Conservation (phyloP, 495 filamentous ascomycete species). For the Penicillium chermesinum region DNA sequence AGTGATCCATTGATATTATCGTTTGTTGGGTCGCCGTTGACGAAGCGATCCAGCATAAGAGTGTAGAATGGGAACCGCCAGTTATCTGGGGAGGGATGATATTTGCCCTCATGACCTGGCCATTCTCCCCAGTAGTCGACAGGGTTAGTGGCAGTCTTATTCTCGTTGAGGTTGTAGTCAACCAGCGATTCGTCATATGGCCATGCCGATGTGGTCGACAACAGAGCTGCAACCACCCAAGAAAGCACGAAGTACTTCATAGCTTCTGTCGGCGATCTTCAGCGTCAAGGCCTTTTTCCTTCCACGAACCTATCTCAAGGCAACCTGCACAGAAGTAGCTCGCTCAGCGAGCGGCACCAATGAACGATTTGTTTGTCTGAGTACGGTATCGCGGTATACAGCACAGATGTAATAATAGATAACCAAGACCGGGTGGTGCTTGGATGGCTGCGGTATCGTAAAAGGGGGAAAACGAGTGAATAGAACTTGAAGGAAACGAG, state of each 20-base stretch:
- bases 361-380: background rate
- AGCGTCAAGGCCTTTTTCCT: too few relatives aligned
- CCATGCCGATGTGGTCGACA: constrained; percentile 36
- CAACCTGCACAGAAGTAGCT: background rate
- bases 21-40: constrained; percentile 67
- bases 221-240: constrained; percentile 31
- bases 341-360: background rate
- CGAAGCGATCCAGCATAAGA: constrained; percentile 63
- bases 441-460: background rate
- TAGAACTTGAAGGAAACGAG: constrained; percentile 5
- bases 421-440: too few relatives aligned
- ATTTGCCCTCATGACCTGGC: constrained; percentile 40
- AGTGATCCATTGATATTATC: constrained; percentile 63
- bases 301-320: too few relatives aligned
- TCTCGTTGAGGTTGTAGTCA: constrained; percentile 59
- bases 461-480: constrained; percentile 12
- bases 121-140: constrained; percentile 59
- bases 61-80: constrained; percentile 73
- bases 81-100: constrained; percentile 53
- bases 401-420: too few relatives aligned
- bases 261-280: background rate
- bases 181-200: constrained; percentile 49
- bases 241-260: constrained; percentile 33
- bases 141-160: constrained; percentile 51
- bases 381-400: background rate